Evolutionary conservation across 108 stramenopile species (phyloP).

Genomic region (Fragilariopsis cylindrus): DNA sequence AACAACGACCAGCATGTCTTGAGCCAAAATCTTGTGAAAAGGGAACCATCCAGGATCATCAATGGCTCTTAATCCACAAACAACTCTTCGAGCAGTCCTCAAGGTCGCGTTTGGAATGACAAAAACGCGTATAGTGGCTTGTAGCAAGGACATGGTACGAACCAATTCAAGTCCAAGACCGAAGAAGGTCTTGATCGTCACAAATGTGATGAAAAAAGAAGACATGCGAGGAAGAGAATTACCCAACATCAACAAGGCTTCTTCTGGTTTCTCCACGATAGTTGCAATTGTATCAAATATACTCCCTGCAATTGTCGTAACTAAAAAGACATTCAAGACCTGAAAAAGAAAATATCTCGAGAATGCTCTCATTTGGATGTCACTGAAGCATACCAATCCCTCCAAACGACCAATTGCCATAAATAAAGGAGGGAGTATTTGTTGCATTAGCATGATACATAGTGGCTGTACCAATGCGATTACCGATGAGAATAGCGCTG

Average conservation of each 20-base stretch:
- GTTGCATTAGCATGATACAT: slow-evolving; percentile 80
- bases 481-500: slow-evolving; percentile 73
- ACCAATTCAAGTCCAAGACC: slow-evolving; percentile 87
- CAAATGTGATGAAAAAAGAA: slow-evolving; percentile 88
- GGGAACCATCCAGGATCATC: slow-evolving; percentile 92
- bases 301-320: slow-evolving; percentile 87
- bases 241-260: slow-evolving; percentile 86
- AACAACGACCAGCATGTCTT: slow-evolving; percentile 91
- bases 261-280: slow-evolving; percentile 83
- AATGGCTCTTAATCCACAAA: slow-evolving; percentile 80
- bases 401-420: slow-evolving; percentile 72
- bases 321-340: slow-evolving; percentile 90
- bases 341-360: slow-evolving; percentile 90
- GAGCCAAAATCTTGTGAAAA: slow-evolving; percentile 91
- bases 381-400: slow-evolving; percentile 78
- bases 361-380: slow-evolving; percentile 89
- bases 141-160: slow-evolving; percentile 64
- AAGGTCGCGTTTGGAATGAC: slow-evolving; percentile 83
- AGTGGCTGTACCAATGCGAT: slow-evolving; percentile 87
- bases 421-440: slow-evolving; percentile 83
- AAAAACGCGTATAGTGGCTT: slow-evolving; percentile 54
- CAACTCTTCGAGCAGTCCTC: slow-evolving; percentile 57
- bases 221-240: slow-evolving; percentile 87
- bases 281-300: slow-evolving; percentile 87
- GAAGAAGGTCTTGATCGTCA: slow-evolving; percentile 85